Base-by-base conservation (phyloP, 1,284 basidiomycete genomes). In the Spongiforma sp. region DNA sequence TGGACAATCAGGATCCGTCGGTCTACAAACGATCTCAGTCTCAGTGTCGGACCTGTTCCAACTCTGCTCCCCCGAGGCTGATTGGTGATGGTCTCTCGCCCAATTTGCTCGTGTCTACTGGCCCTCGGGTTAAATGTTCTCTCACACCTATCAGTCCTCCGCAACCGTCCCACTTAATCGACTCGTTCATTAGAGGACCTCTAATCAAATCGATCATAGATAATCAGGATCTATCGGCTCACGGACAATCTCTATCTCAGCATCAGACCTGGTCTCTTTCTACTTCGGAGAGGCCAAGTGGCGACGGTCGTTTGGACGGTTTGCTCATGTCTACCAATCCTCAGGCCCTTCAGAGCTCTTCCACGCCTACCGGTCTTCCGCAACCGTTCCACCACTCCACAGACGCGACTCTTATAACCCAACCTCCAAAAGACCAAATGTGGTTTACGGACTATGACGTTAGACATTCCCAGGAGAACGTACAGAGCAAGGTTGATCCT, bases 61-160 rank as follows among this genome's bases (percentile, higher is more conserved):
- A n/a, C n/a, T n/a, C 41, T 7, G 14, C 28, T 46, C 17, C 21
- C 10, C 62, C 54, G 55, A 60, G 24, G n/a, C 58, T 39, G 33
- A 60, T 26, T 6, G 52, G 43, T 53, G 43, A 36, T 2, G 10
- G 11, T 56, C 43, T 28, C 8, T 15, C 52, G 21, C 59, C 32
- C 21, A 39, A 61, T 52, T 21, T n/a, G 19, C 37, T 52, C 12
- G 17, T 26, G 6, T 8, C 61, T 39, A 36, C 37, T 9, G 67
- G 54, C 55, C 62, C 64, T 58, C 57, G 26, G 30, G 5, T n/a
- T n/a, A n/a, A n/a, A n/a, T 34, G 26, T 34, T 26, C 19, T 17
- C 60, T 75, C 32, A 67, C 73, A 4, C 72, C 73, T 34, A 71
- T 74, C 11, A 10, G 8, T 8, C 62, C 73, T 41, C 63, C 65